Evolutionary conservation across 129 eudicot species (phyloP), one percentile per base, ranked within the genome.

Genomic region (Escallonia rubra): DNA sequence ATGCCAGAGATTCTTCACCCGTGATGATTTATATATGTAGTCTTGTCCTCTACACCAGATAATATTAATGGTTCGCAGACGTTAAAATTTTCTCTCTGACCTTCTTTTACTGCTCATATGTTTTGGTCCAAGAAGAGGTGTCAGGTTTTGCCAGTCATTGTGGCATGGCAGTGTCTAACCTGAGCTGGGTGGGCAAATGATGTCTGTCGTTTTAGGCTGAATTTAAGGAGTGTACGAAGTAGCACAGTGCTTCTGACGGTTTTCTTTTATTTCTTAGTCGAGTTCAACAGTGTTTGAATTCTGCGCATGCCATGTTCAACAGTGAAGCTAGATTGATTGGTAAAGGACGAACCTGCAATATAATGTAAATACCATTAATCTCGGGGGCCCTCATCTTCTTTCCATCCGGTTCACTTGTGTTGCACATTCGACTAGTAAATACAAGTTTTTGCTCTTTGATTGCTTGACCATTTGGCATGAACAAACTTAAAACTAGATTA

Each of bases 1-100:
- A 23, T 23, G 34, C 55, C 76, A 64, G 76, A 71, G 75, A 76
- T 76, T 70, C 81, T 70, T 67, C 43, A 45, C 81, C 68, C 76
- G 81, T 76, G 81, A 71, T 68, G 68, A 64, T 41, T 70, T 64
- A 45, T 63, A 38, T 43, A 54, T 63, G 6, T 72, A 41, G 9
- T 54, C 41, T 41, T 43, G 16, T 23, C 34, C 34, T 23, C 1
- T 23, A 23, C 34, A 23, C 34, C 34, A 23, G 6, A 70, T 55
- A 11, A 16, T 50, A 71, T 63, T 23, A 23, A 8, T 54, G 53
- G 63, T 42, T 62, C 34, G 60, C 44, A 16, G 61, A 41, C 7
- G 41, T 56, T 60, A 8, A 48, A 10, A 50, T 63, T 15, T 52
- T 52, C 63, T 52, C 7, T 39, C 6, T n/a, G 64, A 16, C 65